Evolutionary conservation across 208 protist species (phyloP), one percentile per base, ranked within the genome.

Genomic region (Strigomonas galati): DNA sequence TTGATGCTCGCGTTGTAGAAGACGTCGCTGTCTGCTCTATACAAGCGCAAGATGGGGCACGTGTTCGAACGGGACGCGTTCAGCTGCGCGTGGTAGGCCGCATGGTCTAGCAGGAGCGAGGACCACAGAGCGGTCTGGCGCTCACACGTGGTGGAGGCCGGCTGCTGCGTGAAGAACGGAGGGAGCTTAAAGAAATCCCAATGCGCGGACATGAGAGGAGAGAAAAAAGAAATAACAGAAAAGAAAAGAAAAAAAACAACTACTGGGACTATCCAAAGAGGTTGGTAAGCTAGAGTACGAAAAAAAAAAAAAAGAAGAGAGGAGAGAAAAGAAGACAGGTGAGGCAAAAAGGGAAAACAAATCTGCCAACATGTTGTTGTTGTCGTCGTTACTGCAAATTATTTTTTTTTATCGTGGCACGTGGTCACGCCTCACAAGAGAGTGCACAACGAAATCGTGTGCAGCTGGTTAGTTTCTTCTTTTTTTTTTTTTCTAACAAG

Each of bases 121-220:
- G 69, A 60, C 87, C 89, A 95, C 14, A 95, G 64, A 1, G 68
- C 52, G 15, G 53, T 62, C 75, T 95, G 86, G 26, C 85, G 65
- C 49, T 80, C 74, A 12, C 81, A 73, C 23, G 89, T 82, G 17
- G 71, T 72, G 2, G 86, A 65, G 7, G 81, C 67, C 28, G 85
- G 83, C 69, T 95, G 89, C 70, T 79, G 44, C 19, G 89, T 93
- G 56, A 95, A 95, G 58, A 95, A 95, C 12, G 89, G 89, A 10
- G 89, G 89, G 6, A 95, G 78, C 61, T 81, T 62, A 61, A 83
- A 95, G 60, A 93, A 91, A 19, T 54, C 74, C 87, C 89, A 95
- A 65, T 91, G 84, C 59, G 83, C 80, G 2, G 79, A 75, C 3
- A 75, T 51, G 62, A 44, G 40, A 44, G 21, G 30, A 57, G 32